Percentiles rank a stretch among this genome's conserved stretches.
Evolutionary conservation across 1,284 basidiomycete species (phyloP).

Genomic region (Apiotrichum siamense): DNA sequence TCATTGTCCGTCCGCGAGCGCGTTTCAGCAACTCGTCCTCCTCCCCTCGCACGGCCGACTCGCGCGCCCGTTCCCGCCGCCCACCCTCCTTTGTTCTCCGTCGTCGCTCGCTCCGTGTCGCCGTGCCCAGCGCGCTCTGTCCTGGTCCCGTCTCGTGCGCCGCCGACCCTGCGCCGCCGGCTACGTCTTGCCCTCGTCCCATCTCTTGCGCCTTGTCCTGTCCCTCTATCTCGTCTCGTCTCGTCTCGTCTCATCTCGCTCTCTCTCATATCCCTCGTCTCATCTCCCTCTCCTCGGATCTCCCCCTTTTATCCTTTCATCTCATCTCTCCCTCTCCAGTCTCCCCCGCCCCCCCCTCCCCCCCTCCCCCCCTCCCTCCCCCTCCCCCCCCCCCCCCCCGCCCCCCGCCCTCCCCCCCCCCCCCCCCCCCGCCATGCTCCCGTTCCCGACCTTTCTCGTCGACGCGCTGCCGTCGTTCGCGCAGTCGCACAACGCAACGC

Average conservation of each 20-base stretch:
- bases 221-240: neutral
- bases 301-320: neutral
- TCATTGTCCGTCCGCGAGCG: too few relatives aligned
- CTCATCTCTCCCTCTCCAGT: neutral
- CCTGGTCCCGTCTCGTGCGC: too few relatives aligned
- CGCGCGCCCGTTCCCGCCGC: too few relatives aligned
- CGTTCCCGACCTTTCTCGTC: conserved; percentile 9
- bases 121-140: too few relatives aligned
- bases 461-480: conserved; percentile 16
- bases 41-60: too few relatives aligned
- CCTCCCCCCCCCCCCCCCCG: neutral
- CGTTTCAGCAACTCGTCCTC: too few relatives aligned
- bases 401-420: neutral
- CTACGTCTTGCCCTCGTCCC: neutral
- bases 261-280: too few relatives aligned
- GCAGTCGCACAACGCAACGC: conserved; percentile 31
- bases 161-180: too few relatives aligned
- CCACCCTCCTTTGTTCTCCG: too few relatives aligned
- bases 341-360: neutral
- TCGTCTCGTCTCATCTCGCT: neutral
- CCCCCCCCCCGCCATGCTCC: conserved; percentile 2
- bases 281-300: neutral
- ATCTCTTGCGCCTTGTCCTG: neutral
- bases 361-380: neutral
- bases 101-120: too few relatives aligned